Base-by-base conservation (phyloP, 163 green algal genomes). In the Smithsoniella earleae region DNA sequence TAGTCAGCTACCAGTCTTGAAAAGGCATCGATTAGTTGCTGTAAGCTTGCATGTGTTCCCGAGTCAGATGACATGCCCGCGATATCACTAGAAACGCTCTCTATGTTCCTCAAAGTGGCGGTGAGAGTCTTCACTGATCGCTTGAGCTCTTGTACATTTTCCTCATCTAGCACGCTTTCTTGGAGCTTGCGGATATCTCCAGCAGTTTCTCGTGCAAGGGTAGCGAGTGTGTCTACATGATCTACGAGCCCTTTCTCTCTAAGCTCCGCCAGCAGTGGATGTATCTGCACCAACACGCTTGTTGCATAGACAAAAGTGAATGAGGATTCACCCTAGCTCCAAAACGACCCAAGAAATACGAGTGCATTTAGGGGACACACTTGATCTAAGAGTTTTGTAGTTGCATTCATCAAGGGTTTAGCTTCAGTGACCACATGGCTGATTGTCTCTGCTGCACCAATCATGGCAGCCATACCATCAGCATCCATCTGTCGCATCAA, bases 401-500 rank as follows among this genome's bases (percentile, higher is more conserved):
- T 83, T 3, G 80, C 78, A 36, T 78, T 46, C 55, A 92, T 81
- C 27, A 92, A 77, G 3, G 88, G 88, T 45, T 81, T 66, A 2
- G 84, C 83, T 20, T 87, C 81, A 65, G 87, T 82, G 8, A 90
- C 83, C 13, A 82, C 86, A 10, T 79, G 76, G 3, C 77, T 85
- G 2, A 87, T 85, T 5, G 82, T 79, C 45, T 96, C 84, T 13
- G 92, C 87, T 0, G 93, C 85, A 8, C 86, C 85, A 82, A 97
- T 96, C 75, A 97, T 83, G 49, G 87, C 87, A 73, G 93, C 86
- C 73, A 96, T 78, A 20, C 90, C 91, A 20, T 91, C 76, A 0
- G 82, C 43, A 65, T 98, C 92, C 76, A 95, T 89, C 77, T 96
- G 81, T 31, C 86, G 79, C 1, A 90, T 91, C 30, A 94, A 82